These are phyloP conservation scores for Fusarium metavorans DNA, from an alignment of 2,329 filamentous ascomycete species.

Conservation along the genomic window DNA sequence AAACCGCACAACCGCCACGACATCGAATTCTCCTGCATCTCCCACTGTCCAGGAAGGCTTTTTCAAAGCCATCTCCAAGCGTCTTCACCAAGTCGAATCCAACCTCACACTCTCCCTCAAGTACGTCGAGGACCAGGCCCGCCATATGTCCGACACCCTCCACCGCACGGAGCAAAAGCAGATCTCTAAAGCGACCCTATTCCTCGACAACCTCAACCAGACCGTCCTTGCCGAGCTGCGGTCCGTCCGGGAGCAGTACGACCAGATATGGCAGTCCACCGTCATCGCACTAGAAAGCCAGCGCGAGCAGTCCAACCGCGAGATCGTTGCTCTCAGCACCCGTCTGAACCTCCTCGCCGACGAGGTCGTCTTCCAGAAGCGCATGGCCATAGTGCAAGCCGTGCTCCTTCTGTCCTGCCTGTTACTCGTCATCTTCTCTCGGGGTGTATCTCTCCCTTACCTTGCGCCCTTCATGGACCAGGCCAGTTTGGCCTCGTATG, in stretches of 20 bases:
- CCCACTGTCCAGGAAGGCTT: conserved; percentile 97
- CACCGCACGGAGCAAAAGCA: conserved; percentile 89
- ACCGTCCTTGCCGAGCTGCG: conserved; percentile 87
- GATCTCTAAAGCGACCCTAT: conserved; percentile 82
- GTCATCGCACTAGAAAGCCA: conserved; percentile 92
- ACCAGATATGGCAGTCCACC: conserved; percentile 96
- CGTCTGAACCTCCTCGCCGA: conserved; percentile 92
- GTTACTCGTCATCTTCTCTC: conserved; percentile 85
- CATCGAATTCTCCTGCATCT: conserved; percentile 52
- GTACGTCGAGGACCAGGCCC: conserved; percentile 97
- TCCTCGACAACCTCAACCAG: conserved; percentile 85
- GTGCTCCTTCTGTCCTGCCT: conserved; percentile 89
- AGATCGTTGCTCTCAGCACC: conserved; percentile 83
- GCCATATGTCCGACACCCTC: conserved; percentile 88
- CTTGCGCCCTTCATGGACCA: conserved; percentile 48
- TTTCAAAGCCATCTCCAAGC: conserved; percentile 96
- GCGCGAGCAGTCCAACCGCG: conserved; percentile 83
- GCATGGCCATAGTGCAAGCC: conserved; percentile 93
- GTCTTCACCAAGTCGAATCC: conserved; percentile 88
- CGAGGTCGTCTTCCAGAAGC: conserved; percentile 87
- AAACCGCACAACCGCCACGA: conserved; percentile 46
- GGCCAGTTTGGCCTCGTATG: conserved; percentile 34
- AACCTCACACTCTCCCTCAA: conserved; percentile 94
- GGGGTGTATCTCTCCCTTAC: conserved; percentile 58
- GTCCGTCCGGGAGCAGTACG: conserved; percentile 85